Base-by-base conservation (phyloP, 2,329 filamentous ascomycete genomes). In the Magnaporthiopsis rhizophila region DNA sequence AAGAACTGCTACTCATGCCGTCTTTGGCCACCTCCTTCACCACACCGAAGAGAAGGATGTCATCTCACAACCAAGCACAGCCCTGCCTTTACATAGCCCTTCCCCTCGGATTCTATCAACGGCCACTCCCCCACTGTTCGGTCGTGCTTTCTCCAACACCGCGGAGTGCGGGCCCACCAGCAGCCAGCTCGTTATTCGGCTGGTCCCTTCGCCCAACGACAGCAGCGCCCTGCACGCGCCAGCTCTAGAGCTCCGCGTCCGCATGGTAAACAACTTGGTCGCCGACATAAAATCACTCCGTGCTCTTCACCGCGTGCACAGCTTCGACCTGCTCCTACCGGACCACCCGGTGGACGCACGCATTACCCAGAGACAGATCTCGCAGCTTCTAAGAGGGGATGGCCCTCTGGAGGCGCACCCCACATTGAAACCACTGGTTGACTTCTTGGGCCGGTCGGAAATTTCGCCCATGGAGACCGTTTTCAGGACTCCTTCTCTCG, bases 1-100 rank as follows among this genome's bases (percentile, higher is more conserved):
- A n/a, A 28, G n/a, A 15, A 63, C 53, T 18, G 7, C 62, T 21
- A 59, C 62, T 2, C 24, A 32, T 3, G 81, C 82, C 13, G 74
- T 76, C 3, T 86, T 86, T 68, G 84, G 84, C 24, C 79, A 83
- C 63, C 67, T 85, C 45, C 76, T 86, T 0, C 79, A 81, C 65
- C 61, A 30, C 53, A 9, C 26, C 34, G 21, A 26, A 63, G 53
- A 58, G 11, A 12, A 3, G 28, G 11, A 34, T 24, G 8, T 18
- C 30, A 50, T 34, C 21, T 53, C 32, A 7, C 36, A 21, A 11
- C 50, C 28, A 12, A 15, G 28, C 11, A 12, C 36, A 32, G 24
- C 26, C 5, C 28, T 34, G 15, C 34, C 57, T 11, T 24, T 65
- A 61, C 21, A 38, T 61, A 32, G 45, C 68, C 53, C 65, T 67